These are phyloP conservation scores for Talaromyces sp. DNA, from an alignment of 2,329 filamentous ascomycete genomes.

Conservation along the genomic window DNA sequence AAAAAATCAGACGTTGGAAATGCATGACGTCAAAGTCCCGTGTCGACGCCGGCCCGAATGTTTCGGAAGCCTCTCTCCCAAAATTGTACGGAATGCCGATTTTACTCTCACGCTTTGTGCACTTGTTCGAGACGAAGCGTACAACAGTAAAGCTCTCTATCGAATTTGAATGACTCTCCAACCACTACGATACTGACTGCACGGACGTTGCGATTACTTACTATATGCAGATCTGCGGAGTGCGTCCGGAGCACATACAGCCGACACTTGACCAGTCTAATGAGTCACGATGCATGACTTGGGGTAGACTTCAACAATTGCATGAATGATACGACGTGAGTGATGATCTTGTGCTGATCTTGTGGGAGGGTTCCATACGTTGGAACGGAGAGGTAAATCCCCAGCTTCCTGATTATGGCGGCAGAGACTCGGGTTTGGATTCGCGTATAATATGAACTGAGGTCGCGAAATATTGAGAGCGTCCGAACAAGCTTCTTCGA, in stretches of 20 bases:
- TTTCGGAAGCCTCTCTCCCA: not conserved
- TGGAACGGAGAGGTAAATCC: no score
- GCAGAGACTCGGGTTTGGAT: no score
- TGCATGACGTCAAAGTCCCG: conserved; percentile 10
- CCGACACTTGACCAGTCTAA: not conserved
- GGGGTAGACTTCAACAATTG: not conserved
- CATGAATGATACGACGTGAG: not conserved
- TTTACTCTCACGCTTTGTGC: not conserved
- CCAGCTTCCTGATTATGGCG: not conserved
- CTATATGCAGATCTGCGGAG: not conserved
- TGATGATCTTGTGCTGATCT: no score
- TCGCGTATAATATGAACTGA: no score
- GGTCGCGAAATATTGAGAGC: no score
- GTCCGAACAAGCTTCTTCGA: no score
- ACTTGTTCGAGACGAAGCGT: not conserved
- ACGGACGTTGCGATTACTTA: not conserved
- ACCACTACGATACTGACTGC: not conserved
- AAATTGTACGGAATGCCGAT: conserved; percentile 4
- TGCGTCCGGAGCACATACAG: not conserved
- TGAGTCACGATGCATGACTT: not conserved
- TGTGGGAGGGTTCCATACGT: not conserved
- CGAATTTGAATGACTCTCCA: not conserved
- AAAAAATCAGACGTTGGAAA: not conserved
- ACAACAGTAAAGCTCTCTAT: no score
- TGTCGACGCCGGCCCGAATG: not conserved